Conservation (phyloP, 805 yeast genomes). For the Pichia heedii region DNA sequence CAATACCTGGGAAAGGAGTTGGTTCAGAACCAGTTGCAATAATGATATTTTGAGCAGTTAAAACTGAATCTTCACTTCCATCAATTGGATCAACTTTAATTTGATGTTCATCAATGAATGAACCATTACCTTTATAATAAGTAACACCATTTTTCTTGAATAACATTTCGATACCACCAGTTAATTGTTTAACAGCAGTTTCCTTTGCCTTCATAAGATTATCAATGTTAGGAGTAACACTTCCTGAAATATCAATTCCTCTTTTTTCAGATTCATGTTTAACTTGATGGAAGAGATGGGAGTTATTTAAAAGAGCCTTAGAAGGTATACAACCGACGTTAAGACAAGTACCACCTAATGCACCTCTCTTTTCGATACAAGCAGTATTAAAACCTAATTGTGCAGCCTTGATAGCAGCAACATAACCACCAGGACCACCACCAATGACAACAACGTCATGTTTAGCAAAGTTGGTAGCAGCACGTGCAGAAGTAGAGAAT, state of each 20-base stretch:
- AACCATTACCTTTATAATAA: conserved; percentile 88
- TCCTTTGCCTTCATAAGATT: conserved; percentile 90
- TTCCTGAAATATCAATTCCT: conserved; percentile 76
- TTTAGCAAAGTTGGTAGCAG: conserved; percentile 30
- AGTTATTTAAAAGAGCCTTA: conserved; percentile 88
- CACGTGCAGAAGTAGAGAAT: conserved; percentile 24
- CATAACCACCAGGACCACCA: conserved; percentile 99
- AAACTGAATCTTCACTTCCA: conserved; percentile 62
- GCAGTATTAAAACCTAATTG: conserved; percentile 93
- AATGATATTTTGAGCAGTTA: conserved; percentile 81
- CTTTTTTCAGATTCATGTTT: conserved; percentile 74
- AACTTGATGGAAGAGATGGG: conserved; percentile 85
- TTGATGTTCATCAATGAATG: conserved; percentile 73
- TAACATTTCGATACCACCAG: conserved; percentile 89
- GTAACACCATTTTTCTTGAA: conserved; percentile 94
- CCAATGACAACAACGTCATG: conserved; percentile 94
- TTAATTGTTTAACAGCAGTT: conserved; percentile 77
- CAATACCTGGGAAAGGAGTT: conserved; percentile 97
- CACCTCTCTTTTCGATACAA: conserved; percentile 94
- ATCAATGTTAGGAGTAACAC: conserved; percentile 63
- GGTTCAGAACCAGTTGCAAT: conserved; percentile 99
- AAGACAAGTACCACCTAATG: conserved; percentile 95
- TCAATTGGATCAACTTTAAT: conserved; percentile 79
- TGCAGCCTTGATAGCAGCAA: conserved; percentile 98
- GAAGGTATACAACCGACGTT: conserved; percentile 99